Evolutionary conservation across 129 eudicot genomes (phyloP).

Genomic region (Chrysanthemum seticuspe): DNA sequence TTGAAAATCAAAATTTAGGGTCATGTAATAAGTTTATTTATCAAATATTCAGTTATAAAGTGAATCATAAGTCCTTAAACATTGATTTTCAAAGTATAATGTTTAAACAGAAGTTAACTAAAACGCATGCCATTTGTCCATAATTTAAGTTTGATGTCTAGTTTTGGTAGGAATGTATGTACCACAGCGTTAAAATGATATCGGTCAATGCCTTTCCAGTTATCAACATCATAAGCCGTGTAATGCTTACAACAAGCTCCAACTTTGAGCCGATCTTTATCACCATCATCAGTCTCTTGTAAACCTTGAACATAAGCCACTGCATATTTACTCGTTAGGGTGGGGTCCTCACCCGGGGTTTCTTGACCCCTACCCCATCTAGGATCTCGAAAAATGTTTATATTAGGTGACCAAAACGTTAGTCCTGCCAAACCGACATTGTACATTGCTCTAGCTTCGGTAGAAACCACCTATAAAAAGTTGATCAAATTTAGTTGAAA

Average conservation of each 20-base stretch:
- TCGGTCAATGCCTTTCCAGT: constrained; percentile 86
- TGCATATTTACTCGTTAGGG: constrained; percentile 70
- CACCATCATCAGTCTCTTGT: constrained; percentile 75
- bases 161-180: not conserved
- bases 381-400: constrained; percentile 95
- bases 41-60: too few species aligned
- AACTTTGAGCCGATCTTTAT: constrained; percentile 71
- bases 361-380: constrained; percentile 99
- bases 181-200: constrained; percentile 86
- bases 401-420: constrained; percentile 93
- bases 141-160: too few species aligned
- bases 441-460: constrained; percentile 98
- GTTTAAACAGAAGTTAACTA: too few species aligned
- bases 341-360: constrained; percentile 98
- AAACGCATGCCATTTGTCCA: too few species aligned
- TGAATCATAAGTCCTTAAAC: too few species aligned
- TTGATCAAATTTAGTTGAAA: constrained; percentile 16
- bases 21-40: too few species aligned
- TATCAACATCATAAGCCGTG: constrained; percentile 94
- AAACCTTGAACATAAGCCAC: constrained; percentile 77
- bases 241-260: constrained; percentile 98
- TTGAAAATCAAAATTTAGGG: too few species aligned
- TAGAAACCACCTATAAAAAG: constrained; percentile 76
- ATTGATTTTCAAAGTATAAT: too few species aligned
- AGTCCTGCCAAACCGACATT: constrained; percentile 91